These are phyloP conservation scores for Monosporascus sp. DNA, from an alignment of 2,329 filamentous ascomycete species.

Conservation along the genomic window DNA sequence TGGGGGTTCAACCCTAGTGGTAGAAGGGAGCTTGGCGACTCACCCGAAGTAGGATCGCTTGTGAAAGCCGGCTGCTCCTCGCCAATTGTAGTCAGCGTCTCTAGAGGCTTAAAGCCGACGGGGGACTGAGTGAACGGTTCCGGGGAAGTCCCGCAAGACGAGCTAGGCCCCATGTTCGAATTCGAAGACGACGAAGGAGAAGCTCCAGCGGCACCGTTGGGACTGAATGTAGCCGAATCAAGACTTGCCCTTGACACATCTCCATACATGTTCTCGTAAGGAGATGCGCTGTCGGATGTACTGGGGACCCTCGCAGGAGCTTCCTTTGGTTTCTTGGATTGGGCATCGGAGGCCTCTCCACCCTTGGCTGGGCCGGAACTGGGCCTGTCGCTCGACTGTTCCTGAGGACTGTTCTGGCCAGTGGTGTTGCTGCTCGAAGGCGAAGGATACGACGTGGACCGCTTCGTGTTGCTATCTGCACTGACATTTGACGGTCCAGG, in stretches of 20 bases:
- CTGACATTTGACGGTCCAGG: slow-evolving; percentile 36
- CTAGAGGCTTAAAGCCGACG: slow-evolving; percentile 56
- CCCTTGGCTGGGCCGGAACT: slow-evolving; percentile 30
- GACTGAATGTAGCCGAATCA: slow-evolving; percentile 44
- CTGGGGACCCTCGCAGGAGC: slow-evolving; percentile 51
- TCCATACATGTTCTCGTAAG: slow-evolving; percentile 37
- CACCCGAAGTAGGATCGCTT: slow-evolving; percentile 41
- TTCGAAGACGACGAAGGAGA: slow-evolving; percentile 61
- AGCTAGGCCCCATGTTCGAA: slow-evolving; percentile 54
- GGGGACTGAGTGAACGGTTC: slow-evolving; percentile 72
- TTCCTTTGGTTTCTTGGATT: slow-evolving; percentile 42
- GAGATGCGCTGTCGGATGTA: slow-evolving; percentile 46
- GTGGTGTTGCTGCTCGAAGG: slow-evolving; percentile 22
- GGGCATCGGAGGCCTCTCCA: slow-evolving; percentile 29
- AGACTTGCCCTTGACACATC: slow-evolving; percentile 44
- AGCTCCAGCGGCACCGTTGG: slow-evolving; percentile 51
- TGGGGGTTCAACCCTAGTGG: not conserved
- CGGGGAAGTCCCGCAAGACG: slow-evolving; percentile 71
- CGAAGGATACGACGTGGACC: slow-evolving; percentile 18
- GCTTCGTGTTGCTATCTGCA: slow-evolving; percentile 8
- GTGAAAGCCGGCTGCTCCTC: slow-evolving; percentile 51
- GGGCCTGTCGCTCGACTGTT: slow-evolving; percentile 24
- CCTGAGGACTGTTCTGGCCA: slow-evolving; percentile 30
- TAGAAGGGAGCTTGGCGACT: slow-evolving; percentile 41
- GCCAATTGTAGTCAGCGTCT: slow-evolving; percentile 60